Percentiles rank a stretch among this genome's conserved stretches.
These are phyloP conservation scores for Pulveroboletus sp. DNA, from an alignment of 768 basidiomycete species.

Conservation along the genomic window DNA sequence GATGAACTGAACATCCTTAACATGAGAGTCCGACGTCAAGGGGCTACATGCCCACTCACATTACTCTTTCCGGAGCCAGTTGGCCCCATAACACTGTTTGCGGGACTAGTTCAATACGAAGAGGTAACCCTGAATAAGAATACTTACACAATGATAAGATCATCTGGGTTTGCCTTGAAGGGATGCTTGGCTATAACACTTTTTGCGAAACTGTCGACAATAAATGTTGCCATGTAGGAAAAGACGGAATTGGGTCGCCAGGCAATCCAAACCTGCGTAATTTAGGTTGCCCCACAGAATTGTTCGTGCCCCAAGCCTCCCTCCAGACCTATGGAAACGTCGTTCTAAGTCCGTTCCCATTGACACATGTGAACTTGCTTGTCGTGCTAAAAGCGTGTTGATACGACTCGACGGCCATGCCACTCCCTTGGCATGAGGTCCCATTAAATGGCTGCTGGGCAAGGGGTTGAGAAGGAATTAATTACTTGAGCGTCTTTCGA, in stretches of 20 bases:
- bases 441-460: background rate
- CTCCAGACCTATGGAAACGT: too few species aligned
- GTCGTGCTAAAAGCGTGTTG: background rate
- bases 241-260: background rate
- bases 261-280: background rate
- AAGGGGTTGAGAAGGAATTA: background rate
- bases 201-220: background rate
- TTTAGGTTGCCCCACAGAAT: background rate
- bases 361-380: background rate
- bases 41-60: constrained; percentile 10
- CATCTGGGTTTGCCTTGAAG: constrained; percentile 8
- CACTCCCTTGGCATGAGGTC: background rate
- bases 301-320: background rate
- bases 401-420: background rate
- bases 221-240: background rate
- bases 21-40: background rate
- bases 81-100: constrained; percentile 20
- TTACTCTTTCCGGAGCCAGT: constrained; percentile 25
- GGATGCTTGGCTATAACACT: background rate
- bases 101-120: background rate
- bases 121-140: background rate
- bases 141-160: constrained; percentile 15
- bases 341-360: background rate
- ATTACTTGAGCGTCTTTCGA: too few species aligned
- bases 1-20: constrained; percentile 7